A percentile compares a stretch with the other conserved stretches of the same genome.
These are phyloP conservation scores for Lunularia cruciata DNA, from an alignment of 225 moss, liverwort and hornwort genomes.

Conservation along the genomic window DNA sequence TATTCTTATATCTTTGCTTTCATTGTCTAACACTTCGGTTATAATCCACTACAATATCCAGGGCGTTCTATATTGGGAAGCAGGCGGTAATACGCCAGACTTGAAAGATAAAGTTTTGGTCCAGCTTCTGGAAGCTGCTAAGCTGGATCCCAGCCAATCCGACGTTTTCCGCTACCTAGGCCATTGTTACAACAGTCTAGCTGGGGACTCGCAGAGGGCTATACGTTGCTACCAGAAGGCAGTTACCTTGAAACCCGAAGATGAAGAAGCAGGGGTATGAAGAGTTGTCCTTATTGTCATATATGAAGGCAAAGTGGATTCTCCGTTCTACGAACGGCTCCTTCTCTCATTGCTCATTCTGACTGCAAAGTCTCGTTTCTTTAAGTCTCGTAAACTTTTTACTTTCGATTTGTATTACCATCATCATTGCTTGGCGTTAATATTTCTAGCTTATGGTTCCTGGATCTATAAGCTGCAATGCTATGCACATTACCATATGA, in stretches of 20 bases:
- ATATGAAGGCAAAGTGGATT: too few species aligned
- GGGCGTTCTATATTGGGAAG: constrained; percentile 88
- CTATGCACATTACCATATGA: too few species aligned
- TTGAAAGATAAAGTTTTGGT: constrained; percentile 72
- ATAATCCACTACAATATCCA: constrained; percentile 61
- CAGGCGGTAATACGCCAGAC: constrained; percentile 47
- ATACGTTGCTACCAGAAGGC: constrained; percentile 91
- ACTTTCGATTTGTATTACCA: too few species aligned
- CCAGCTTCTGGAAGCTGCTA: constrained; percentile 88
- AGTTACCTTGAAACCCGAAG: constrained; percentile 77
- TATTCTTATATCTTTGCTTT: background rate
- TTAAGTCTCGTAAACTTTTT: too few species aligned
- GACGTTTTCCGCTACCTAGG: constrained; percentile 90
- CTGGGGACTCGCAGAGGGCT: constrained; percentile 73
- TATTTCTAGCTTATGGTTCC: too few species aligned
- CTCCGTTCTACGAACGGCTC: too few species aligned
- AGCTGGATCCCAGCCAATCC: constrained; percentile 79
- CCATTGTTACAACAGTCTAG: constrained; percentile 70
- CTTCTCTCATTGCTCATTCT: too few species aligned
- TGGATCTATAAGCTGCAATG: too few species aligned
- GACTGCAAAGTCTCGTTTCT: too few species aligned
- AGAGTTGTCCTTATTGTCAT: background rate
- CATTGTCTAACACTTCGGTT: background rate
- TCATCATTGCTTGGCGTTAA: too few species aligned
- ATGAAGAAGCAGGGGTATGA: constrained; percentile 91